Base-by-base conservation (phyloP, 768 basidiomycete species). In the Dentipellis fragilis region DNA sequence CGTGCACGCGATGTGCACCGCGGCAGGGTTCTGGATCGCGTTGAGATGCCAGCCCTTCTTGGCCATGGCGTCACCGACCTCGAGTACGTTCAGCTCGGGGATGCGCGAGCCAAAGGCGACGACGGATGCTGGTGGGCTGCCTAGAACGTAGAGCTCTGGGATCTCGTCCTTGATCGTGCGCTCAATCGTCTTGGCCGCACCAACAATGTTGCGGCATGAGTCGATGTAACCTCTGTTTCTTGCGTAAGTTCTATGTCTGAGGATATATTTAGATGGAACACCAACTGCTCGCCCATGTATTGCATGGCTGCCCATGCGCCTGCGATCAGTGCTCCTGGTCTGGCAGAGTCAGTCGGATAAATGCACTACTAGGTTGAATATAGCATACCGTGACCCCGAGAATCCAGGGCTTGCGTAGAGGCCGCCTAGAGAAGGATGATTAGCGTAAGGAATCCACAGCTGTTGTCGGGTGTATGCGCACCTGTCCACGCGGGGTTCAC, bases 241-340 rank as follows among this genome's bases (percentile, higher is more conserved):
- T 21, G 19, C 55, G 29, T 10, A 58, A 51, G 19, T 57, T 42
- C 5, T 37, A 34, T 19, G 49, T 48, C 55, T 19, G 29, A 14
- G 48, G 22, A 48, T 38, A 19, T 49, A 54, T 35, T 22, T 7
- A 40, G 35, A 47, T 17, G 40, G 10, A 54, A 39, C 17, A 75
- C 85, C 52, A 65, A 93, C 90, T 86, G 77, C 57, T 84, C 76
- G 29, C 95, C 95, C 73, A 97, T 86, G 67, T 90, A 83, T 59
- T 95, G 88, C 84, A 99, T 86, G 2, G 93, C 92, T 7, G 95
- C 95, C 93, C 93, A 99, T 29, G 93, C 85, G 48, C 90, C 95
- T 22, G 95, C 95, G 57, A 99, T 86, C 58, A 97, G 72, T 0
- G 93, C 84, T 6, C 95, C 96, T 14, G 39, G 17, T 46, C 36